Percentiles rank a stretch among this genome's conserved stretches.
phyloP scores from a whole-genome alignment of 177 flowering plant species.

The Vitis hybrid region DNA sequence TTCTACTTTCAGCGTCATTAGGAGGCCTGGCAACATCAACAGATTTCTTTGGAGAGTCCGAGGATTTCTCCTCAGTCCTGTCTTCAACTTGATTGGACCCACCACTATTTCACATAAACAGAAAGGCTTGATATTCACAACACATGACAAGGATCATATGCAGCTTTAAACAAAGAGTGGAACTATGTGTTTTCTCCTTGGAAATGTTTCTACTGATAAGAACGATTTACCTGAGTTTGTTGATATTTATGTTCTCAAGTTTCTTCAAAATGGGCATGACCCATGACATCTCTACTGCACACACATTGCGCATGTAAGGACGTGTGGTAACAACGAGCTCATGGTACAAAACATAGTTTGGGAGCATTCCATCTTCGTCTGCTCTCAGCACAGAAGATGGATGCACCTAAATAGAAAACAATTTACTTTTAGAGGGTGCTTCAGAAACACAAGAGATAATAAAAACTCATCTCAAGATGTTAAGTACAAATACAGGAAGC shows the following conservation, averaged over 20 bases:
- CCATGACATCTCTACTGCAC: slow-evolving; percentile 67
- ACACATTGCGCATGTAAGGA: slow-evolving; percentile 71
- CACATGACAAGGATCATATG: not conserved
- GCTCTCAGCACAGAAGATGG: slow-evolving; percentile 75
- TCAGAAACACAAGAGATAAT: not conserved
- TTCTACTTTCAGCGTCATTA: slow-evolving; percentile 54
- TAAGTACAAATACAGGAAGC: not conserved
- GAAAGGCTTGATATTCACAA: slow-evolving; percentile 2
- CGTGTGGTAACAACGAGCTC: slow-evolving; percentile 64
- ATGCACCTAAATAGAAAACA: slow-evolving; percentile 60
- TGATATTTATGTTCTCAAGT: slow-evolving; percentile 51
- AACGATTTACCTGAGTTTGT: slow-evolving; percentile 53
- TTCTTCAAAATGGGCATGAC: slow-evolving; percentile 54
- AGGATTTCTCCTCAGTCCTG: slow-evolving; percentile 15
- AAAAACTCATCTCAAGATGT: not conserved
- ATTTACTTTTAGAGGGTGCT: slow-evolving; percentile 1
- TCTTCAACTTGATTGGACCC: slow-evolving; percentile 29
- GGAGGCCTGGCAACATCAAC: slow-evolving; percentile 16
- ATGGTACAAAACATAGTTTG: slow-evolving; percentile 59
- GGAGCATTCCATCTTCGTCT: slow-evolving; percentile 76
- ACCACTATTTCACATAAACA: slow-evolving; percentile 49
- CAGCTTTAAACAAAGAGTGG: not conserved
- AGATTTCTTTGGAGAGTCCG: slow-evolving; percentile 35
- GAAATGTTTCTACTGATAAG: not conserved
- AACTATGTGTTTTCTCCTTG: not conserved